Base-by-base conservation (phyloP, 305 asterid genomes). In the Andrographis paniculata region DNA sequence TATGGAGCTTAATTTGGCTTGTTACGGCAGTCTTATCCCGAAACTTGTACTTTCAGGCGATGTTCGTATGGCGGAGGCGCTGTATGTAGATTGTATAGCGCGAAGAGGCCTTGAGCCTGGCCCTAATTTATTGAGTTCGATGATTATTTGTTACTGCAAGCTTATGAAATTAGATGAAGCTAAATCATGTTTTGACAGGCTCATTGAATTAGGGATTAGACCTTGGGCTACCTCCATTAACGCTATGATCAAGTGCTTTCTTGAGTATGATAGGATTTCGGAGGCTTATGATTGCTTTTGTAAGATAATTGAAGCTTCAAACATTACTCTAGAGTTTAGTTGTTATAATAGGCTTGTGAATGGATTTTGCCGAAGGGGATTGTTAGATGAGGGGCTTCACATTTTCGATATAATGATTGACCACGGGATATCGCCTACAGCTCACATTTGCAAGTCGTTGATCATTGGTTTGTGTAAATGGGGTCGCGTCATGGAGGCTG, bases 401-500 rank as follows among this genome's bases (percentile, higher is more conserved):
- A 80, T 76, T 53, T 74, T 71, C 13, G 59, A 66, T 41, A 44
- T 31, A 30, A 68, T 73, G 85, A 35, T 58, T 37, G 62, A 64
- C 43, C 64, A 24, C 33, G 65, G 71, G 28, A 70, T 71, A 35
- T 48, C 58, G 17, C 80, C 78, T 31, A 74, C 71, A n/a, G 51
- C 63, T 33, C 67, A 63, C 50, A 58, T 74, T 61, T 77, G 78
- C 70, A 76, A 74, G 52, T 70, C 74, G 12, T 59, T 80, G 37
- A 23, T 72, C 21, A 48, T 69, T 42, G 60, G 69, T 15, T 71
- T 69, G 27, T 71, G 80, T 53, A 77, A 59, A 60, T 60, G 73
- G 59, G 80, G 64, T 9, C 63, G 69, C 30, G 75, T 71, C 5
- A 74, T 59, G 69, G 82, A 74, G 66, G 82, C 91, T 6, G 86